Evolutionary conservation across 208 protist species (phyloP).

Genomic region (Trypanosomatidae sp.): DNA sequence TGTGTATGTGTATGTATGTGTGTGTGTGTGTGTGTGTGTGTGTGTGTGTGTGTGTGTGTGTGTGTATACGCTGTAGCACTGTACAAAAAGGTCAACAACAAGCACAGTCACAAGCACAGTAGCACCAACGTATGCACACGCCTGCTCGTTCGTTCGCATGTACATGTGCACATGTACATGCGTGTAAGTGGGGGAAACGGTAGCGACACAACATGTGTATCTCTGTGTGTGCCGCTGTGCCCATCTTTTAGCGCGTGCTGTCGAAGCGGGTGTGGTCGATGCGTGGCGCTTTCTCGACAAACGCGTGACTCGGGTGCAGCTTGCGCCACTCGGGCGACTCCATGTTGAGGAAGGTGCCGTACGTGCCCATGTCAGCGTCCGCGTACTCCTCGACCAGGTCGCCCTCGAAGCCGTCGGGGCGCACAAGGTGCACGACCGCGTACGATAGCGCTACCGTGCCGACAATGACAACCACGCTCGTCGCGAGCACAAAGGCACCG

Average conservation of each 20-base stretch:
- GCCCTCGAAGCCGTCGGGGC: constrained; percentile 65
- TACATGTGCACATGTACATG: too few species aligned
- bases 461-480: constrained; percentile 29
- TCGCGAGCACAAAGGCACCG: constrained; percentile 28
- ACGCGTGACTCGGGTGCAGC: constrained; percentile 29
- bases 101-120: not conserved
- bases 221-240: not conserved
- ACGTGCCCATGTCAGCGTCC: constrained; percentile 69
- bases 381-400: constrained; percentile 75
- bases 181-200: too few species aligned
- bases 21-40: not conserved
- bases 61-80: not conserved
- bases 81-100: constrained; percentile 1
- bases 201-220: not conserved
- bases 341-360: constrained; percentile 60
- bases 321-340: constrained; percentile 62
- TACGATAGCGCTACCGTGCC: constrained; percentile 49
- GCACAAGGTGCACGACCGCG: constrained; percentile 43
- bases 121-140: not conserved
- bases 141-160: too few species aligned
- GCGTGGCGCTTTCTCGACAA: constrained; percentile 37
- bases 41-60: not conserved
- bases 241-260: not conserved
- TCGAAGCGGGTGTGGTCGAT: constrained; percentile 25
- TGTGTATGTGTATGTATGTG: not conserved